Evolutionary conservation across 176 grass and related monocot genomes (phyloP).

Genomic region (Elymus sibiricus): DNA sequence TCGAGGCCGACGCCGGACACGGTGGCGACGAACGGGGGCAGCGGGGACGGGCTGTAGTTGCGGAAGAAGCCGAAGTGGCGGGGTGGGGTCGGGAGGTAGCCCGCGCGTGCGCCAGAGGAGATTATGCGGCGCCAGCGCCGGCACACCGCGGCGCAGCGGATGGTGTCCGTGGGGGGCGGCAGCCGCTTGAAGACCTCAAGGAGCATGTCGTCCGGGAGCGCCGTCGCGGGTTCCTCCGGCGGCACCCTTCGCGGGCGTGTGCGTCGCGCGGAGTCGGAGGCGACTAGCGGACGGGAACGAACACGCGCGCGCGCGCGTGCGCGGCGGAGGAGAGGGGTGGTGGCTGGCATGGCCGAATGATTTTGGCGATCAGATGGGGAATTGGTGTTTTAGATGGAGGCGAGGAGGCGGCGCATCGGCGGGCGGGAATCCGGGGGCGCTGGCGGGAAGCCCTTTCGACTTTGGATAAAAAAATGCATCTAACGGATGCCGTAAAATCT

Average conservation of each 20-base stretch:
- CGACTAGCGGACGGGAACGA: not conserved
- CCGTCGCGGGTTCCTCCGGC: not conserved
- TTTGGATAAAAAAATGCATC: too few species aligned
- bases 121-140: conserved; percentile 29
- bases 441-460: too few species aligned
- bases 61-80: conserved; percentile 34
- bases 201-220: conserved; percentile 36
- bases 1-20: not conserved
- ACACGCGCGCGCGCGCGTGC: not conserved
- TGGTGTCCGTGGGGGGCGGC: not conserved
- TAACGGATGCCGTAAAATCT: too few species aligned
- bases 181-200: conserved; percentile 34
- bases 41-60: conserved; percentile 3
- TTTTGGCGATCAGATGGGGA: not conserved
- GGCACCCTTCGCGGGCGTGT: not conserved
- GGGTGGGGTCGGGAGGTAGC: conserved; percentile 12
- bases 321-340: not conserved
- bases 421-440: not conserved
- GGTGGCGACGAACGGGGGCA: conserved; percentile 31
- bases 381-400: not conserved
- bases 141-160: conserved; percentile 38
- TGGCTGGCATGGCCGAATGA: not conserved
- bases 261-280: not conserved
- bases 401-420: not conserved
- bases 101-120: not conserved